Evolutionary conservation across 2,329 filamentous ascomycete species (phyloP), one percentile per base, ranked within the genome.

Genomic region (Incumbomyces delicatus): DNA sequence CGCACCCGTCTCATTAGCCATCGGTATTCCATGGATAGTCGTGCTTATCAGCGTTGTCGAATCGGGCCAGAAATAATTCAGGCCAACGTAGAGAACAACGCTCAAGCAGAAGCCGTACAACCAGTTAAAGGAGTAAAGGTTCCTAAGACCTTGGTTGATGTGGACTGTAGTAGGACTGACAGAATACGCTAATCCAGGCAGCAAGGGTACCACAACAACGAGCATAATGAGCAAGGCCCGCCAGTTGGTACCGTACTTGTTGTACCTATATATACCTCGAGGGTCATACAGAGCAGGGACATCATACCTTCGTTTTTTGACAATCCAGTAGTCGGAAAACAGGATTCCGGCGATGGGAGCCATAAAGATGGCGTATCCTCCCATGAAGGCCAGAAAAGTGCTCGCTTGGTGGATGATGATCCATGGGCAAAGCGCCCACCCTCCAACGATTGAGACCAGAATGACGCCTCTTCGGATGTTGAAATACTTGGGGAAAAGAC

Each of bases 111-210:
- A 82, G 0, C 80, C 80, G 41, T 81, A 69, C 14, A 83, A 58
- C 75, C 80, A 84, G n/a, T 80, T 78, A 57, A 83, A 80, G 20
- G 74, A 70, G 57, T 82, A 84, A 3, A 81, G 64, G 52, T 75
- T 72, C 35, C 66, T 61, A 0, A 69, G 63, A 0, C 80, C 80
- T 1, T n/a, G 30, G 48, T 58, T 61, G 47, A 68, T 61, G 33
- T 17, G 4, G 33, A 14, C 22, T 27, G 22, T 27, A 27, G 5
- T 8, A 27, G 22, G 22, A 8, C 22, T 27, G 22, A 27, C 22
- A 5, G 22, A 4, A 27, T 27, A 8, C 22, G 22, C 22, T 27
- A 27, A 27, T 27, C 22, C 22, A 27, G 22, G 22, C 8, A 27
- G 8, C 22, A 27, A 74, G 0, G 78, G 78, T 1, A 63, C 70